Evolutionary conservation across 129 eudicot species (phyloP), one percentile per base, ranked within the genome.

Genomic region (Centella asiatica): DNA sequence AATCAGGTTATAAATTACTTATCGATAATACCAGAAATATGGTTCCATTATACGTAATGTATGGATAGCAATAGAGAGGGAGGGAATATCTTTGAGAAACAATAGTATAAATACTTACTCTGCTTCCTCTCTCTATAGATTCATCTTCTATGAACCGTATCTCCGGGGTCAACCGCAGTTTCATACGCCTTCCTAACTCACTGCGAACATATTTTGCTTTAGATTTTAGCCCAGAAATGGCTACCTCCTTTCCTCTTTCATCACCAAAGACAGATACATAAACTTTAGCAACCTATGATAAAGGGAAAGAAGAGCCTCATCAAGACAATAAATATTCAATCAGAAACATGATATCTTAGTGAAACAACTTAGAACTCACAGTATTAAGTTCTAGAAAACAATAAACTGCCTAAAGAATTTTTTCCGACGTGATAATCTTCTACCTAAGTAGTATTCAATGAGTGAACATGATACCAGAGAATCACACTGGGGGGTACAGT

Each of bases 251-350:
- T 65, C 96, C 99, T 76, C 99, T 74, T 67, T 87, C 95, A 74
- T 87, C 99, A 19, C 99, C 96, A 70, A 93, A 93, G 39, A 87
- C 87, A 26, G 99, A 93, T 40, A 93, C 95, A 78, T 87, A 87
- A 47, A 85, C 96, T 76, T 87, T 87, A 50, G 81, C 99, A 67
- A 93, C 95, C 99, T 92, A 67, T n/a, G 15, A 70, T 25, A 14
- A 69, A 39, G 25, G 55, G 34, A 55, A 44, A 54, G 27, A 40
- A 45, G 36, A 1, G n/a, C 15, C 11, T 2, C 44, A 50, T 32
- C 50, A 69, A 14, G 24, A 19, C 42, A 66, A 33, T n/a, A n/a
- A n/a, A n/a, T n/a, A 26, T 54, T 17, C 60, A 54, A 57, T 57
- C 47, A 20, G n/a, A 23, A 10, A 60, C 39, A 36, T 19, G 4